These are phyloP conservation scores for Globisporangium barbulae DNA, from an alignment of 352 stramenopile species.

Conservation along the genomic window DNA sequence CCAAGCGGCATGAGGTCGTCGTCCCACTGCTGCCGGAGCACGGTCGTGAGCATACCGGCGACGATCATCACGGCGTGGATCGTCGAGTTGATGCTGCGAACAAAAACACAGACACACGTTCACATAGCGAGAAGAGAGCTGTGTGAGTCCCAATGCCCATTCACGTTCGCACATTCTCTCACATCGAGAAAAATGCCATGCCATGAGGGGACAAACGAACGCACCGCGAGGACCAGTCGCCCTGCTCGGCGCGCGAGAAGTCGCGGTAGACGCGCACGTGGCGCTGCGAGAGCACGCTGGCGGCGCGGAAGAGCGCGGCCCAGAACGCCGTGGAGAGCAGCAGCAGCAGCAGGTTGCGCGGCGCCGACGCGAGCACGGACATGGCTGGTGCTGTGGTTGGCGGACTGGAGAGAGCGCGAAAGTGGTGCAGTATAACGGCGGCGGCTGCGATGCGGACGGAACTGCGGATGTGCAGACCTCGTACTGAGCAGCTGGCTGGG, in stretches of 20 bases:
- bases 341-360: slow-evolving; percentile 42
- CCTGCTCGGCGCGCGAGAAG: slow-evolving; percentile 64
- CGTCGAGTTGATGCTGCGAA: slow-evolving; percentile 70
- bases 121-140: slow-evolving; percentile 10
- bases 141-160: too few relatives aligned
- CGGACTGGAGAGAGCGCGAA: too few relatives aligned
- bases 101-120: background rate
- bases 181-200: background rate
- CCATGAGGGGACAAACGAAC: slow-evolving; percentile 4
- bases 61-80: slow-evolving; percentile 72
- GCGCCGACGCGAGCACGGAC: slow-evolving; percentile 2
- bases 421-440: too few relatives aligned
- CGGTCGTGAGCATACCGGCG: slow-evolving; percentile 57
- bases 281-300: slow-evolving; percentile 46
- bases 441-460: background rate
- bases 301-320: slow-evolving; percentile 47
- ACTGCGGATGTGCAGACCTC: background rate
- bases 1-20: slow-evolving; percentile 49
- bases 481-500: background rate
- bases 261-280: slow-evolving; percentile 64
- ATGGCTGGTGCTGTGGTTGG: background rate
- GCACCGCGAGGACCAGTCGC: slow-evolving; percentile 81
- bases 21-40: slow-evolving; percentile 63
- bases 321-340: slow-evolving; percentile 55
- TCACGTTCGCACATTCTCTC: background rate